A percentile compares a stretch with the other conserved stretches of the same genome.
Evolutionary conservation across 164 flowering plant genomes (phyloP).

Genomic region (Aristolochia californica): DNA sequence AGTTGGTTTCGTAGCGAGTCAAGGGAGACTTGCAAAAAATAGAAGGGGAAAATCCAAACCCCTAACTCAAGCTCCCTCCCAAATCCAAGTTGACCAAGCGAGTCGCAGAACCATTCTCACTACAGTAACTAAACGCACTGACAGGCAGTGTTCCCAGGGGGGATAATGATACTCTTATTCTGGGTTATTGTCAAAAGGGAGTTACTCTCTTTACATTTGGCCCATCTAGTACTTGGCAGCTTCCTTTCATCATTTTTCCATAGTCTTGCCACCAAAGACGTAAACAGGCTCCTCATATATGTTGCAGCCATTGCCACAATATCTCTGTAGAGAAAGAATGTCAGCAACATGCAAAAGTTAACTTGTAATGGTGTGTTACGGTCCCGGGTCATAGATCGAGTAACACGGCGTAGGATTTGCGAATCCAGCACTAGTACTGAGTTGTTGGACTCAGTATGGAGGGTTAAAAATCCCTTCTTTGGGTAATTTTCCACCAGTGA

Average conservation of each 20-base stretch:
- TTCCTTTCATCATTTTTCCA: constrained; percentile 39
- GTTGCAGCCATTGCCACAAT: constrained; percentile 27
- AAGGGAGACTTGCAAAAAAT: neutral
- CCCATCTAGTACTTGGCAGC: constrained; percentile 24
- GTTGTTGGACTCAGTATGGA: too few species aligned
- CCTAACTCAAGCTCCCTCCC: neutral
- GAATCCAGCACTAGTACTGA: too few species aligned
- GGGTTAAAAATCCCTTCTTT: too few species aligned
- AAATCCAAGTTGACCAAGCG: neutral
- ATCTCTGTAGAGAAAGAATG: constrained; percentile 38
- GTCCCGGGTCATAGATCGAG: too few species aligned
- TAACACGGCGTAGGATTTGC: too few species aligned
- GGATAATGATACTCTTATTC: constrained; percentile 27
- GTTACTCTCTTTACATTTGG: constrained; percentile 44
- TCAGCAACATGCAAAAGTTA: neutral
- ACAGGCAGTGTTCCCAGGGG: constrained; percentile 25
- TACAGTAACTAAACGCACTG: constrained; percentile 37
- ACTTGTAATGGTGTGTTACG: neutral
- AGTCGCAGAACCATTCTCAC: too few species aligned
- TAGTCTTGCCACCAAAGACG: constrained; percentile 35
- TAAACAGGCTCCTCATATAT: constrained; percentile 37
- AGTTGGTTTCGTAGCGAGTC: too few species aligned
- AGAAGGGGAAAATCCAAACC: neutral
- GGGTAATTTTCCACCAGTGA: too few species aligned
- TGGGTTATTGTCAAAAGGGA: constrained; percentile 33